These are phyloP conservation scores for Piper betle DNA, from an alignment of 164 flowering plant species.

Conservation along the genomic window DNA sequence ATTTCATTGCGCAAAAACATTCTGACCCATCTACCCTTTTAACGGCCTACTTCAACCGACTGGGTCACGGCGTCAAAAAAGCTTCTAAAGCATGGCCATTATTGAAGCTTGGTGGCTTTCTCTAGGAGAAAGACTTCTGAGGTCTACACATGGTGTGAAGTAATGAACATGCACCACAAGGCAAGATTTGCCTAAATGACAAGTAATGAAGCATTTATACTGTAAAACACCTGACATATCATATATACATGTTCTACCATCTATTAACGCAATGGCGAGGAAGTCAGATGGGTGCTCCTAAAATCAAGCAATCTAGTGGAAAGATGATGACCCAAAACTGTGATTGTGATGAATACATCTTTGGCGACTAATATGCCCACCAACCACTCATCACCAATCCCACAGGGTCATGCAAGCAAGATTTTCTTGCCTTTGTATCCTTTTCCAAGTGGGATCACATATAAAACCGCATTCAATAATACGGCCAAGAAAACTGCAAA, in stretches of 20 bases:
- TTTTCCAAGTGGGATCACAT: constrained; percentile 1
- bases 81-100: not conserved
- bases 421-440: constrained; percentile 1
- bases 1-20: not conserved
- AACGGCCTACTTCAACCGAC: not conserved
- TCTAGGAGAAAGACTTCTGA: constrained; percentile 1
- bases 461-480: constrained; percentile 4
- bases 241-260: not conserved
- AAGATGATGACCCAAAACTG: constrained; percentile 1
- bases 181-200: not conserved
- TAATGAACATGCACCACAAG: not conserved
- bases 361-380: not conserved
- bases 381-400: constrained; percentile 2
- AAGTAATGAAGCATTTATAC: not conserved
- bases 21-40: not conserved
- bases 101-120: not conserved
- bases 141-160: not conserved
- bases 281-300: constrained; percentile 5
- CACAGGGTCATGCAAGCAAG: constrained; percentile 3
- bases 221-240: constrained; percentile 2
- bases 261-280: constrained; percentile 1
- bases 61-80: not conserved
- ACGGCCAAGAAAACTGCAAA: constrained; percentile 2
- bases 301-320: constrained; percentile 8
- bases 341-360: constrained; percentile 3